These are phyloP conservation scores for Diutina mesorugosa DNA, from an alignment of 1,139 yeast genomes.

Conservation along the genomic window DNA sequence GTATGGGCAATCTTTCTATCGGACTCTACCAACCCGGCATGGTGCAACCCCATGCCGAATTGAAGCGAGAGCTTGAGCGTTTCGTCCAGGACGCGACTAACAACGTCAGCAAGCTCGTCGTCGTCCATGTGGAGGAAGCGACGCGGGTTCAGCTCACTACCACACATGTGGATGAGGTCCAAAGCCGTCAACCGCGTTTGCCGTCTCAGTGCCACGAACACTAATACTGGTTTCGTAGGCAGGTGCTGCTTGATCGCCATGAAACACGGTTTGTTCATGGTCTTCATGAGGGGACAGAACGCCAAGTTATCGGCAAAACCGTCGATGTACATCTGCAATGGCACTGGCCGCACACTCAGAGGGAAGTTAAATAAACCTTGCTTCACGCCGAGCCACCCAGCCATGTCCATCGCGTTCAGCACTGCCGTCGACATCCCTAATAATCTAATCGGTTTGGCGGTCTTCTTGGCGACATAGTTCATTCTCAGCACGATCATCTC, in stretches of 20 bases:
- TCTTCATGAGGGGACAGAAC: slow-evolving; percentile 90
- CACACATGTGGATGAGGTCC: slow-evolving; percentile 87
- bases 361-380: slow-evolving; percentile 91
- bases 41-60: slow-evolving; percentile 95
- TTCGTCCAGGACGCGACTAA: slow-evolving; percentile 72
- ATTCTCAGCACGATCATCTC: slow-evolving; percentile 98
- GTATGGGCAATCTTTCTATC: slow-evolving; percentile 85
- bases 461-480: slow-evolving; percentile 77
- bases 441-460: slow-evolving; percentile 63
- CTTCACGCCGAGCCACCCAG: slow-evolving; percentile 89
- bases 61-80: slow-evolving; percentile 75
- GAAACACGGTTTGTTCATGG: slow-evolving; percentile 96
- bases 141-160: slow-evolving; percentile 87
- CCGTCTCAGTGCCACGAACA: slow-evolving; percentile 93
- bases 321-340: slow-evolving; percentile 93
- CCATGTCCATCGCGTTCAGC: slow-evolving; percentile 96
- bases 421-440: slow-evolving; percentile 97
- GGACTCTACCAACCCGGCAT: slow-evolving; percentile 89
- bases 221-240: slow-evolving; percentile 81
- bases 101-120: slow-evolving; percentile 50
- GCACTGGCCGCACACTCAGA: slow-evolving; percentile 93
- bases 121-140: slow-evolving; percentile 73
- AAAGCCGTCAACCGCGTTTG: slow-evolving; percentile 93
- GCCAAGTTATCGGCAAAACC: slow-evolving; percentile 94
- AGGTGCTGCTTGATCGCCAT: slow-evolving; percentile 95